Conservation (phyloP, 2,329 filamentous ascomycete genomes). For the Beauveria caledonica region DNA sequence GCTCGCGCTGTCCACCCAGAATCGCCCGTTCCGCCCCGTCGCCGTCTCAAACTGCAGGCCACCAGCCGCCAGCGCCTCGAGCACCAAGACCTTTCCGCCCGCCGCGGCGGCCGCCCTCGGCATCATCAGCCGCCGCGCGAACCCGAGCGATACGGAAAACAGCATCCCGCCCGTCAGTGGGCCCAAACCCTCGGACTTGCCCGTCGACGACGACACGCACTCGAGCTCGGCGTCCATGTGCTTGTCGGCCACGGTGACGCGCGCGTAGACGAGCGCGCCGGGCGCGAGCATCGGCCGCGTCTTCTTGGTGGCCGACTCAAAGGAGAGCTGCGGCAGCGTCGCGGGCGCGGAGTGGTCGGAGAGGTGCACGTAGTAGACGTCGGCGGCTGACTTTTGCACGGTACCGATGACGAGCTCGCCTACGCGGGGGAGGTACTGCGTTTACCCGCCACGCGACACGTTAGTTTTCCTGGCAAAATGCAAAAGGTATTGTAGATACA, state of each 20-base stretch:
- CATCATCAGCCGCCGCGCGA: slow-evolving; percentile 73
- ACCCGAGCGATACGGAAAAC: slow-evolving; percentile 68
- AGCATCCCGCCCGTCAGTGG: slow-evolving; percentile 80
- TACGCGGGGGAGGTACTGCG: slow-evolving; percentile 66
- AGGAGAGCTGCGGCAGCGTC: slow-evolving; percentile 77
- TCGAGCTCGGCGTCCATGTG: slow-evolving; percentile 87
- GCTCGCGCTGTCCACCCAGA: slow-evolving; percentile 75
- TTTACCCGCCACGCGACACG: not conserved
- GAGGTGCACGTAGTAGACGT: slow-evolving; percentile 73
- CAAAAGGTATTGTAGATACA: too few relatives aligned
- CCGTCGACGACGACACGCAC: slow-evolving; percentile 78
- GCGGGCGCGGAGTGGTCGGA: slow-evolving; percentile 57
- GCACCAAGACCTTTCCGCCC: slow-evolving; percentile 45
- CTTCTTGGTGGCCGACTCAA: slow-evolving; percentile 88
- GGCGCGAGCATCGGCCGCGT: slow-evolving; percentile 69
- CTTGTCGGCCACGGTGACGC: slow-evolving; percentile 67
- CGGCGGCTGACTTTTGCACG: slow-evolving; percentile 64
- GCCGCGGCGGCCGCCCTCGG: slow-evolving; percentile 43
- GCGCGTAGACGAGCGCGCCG: slow-evolving; percentile 81
- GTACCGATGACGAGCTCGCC: slow-evolving; percentile 86
- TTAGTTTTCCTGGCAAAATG: not conserved
- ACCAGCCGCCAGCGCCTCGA: slow-evolving; percentile 69
- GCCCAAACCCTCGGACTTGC: slow-evolving; percentile 81
- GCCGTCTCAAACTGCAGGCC: slow-evolving; percentile 89
- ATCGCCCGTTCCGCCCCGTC: slow-evolving; percentile 81